A percentile compares a stretch with the other conserved stretches of the same genome.
phyloP scores from a whole-genome alignment of 495 filamentous ascomycete genomes.

The Acidomyces sp. region DNA sequence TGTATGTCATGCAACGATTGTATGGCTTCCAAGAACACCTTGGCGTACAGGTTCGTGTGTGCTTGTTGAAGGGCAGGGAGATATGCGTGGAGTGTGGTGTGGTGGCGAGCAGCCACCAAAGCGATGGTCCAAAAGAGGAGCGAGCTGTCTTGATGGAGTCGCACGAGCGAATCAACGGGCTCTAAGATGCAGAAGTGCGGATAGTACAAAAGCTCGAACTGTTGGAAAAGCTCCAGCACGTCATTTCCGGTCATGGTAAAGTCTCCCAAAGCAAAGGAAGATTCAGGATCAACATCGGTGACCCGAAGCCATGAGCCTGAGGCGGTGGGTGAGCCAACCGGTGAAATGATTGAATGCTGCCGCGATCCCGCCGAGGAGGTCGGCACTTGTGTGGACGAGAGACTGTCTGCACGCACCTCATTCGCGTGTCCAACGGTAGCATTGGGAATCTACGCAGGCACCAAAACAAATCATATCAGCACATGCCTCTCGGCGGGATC shows the following conservation, averaged over 20 bases:
- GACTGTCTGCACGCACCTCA: no score
- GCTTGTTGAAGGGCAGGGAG: conserved; percentile 2
- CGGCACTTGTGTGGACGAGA: no score
- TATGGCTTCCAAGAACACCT: background rate
- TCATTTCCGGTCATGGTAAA: background rate
- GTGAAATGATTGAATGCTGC: background rate
- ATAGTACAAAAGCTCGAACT: conserved; percentile 13
- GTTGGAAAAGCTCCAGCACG: background rate
- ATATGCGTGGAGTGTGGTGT: no score
- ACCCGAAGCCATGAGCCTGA: background rate
- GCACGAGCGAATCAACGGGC: conserved; percentile 7
- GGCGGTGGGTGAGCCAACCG: background rate
- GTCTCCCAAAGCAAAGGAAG: background rate
- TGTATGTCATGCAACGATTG: conserved; percentile 10
- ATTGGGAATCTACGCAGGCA: no score
- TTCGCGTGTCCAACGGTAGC: no score
- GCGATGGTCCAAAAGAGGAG: conserved; percentile 16
- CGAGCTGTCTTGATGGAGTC: conserved; percentile 2
- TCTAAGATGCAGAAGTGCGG: conserved; percentile 14
- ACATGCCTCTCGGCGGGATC: no score
- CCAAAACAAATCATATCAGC: no score
- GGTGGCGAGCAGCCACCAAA: conserved; percentile 3
- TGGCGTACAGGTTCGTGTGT: background rate
- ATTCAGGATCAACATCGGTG: background rate
- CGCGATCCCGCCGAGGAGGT: background rate